These are phyloP conservation scores for Nemania sp. DNA, from an alignment of 2,329 filamentous ascomycete species.

Conservation along the genomic window DNA sequence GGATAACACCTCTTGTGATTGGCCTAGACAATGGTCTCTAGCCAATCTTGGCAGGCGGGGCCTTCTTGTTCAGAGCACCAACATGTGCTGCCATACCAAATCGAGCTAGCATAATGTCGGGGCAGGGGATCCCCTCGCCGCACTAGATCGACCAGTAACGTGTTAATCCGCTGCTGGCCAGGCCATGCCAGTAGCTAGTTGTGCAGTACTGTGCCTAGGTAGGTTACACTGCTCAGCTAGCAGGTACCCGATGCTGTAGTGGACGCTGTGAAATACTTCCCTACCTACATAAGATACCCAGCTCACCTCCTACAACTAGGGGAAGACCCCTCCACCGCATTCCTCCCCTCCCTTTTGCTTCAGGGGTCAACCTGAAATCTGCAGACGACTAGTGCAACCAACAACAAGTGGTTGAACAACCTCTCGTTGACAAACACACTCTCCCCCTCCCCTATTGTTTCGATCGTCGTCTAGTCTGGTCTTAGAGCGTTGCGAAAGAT, in stretches of 20 bases:
- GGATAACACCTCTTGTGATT: slow-evolving; percentile 4
- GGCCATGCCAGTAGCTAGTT: neutral
- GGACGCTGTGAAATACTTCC: too few relatives aligned
- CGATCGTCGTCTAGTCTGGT: slow-evolving; percentile 10
- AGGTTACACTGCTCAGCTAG: neutral
- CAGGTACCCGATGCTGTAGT: too few relatives aligned
- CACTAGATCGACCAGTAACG: slow-evolving; percentile 24
- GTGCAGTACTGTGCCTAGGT: neutral
- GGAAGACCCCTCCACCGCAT: slow-evolving; percentile 30
- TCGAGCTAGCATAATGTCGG: slow-evolving; percentile 11
- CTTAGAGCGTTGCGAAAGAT: slow-evolving; percentile 5
- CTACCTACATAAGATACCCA: neutral
- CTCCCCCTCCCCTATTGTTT: slow-evolving; percentile 23
- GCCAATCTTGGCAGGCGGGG: slow-evolving; percentile 13
- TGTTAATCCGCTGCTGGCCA: slow-evolving; percentile 27
- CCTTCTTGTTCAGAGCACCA: neutral
- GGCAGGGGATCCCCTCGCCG: neutral
- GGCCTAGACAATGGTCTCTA: neutral
- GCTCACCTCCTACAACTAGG: neutral
- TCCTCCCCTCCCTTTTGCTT: slow-evolving; percentile 23
- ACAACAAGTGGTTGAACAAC: slow-evolving; percentile 15
- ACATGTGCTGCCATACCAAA: neutral
- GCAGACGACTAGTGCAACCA: slow-evolving; percentile 21
- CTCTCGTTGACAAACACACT: slow-evolving; percentile 13
- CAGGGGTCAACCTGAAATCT: slow-evolving; percentile 38